These are phyloP conservation scores for Tilletiaria anomala DNA, from an alignment of 1,284 basidiomycete species.

Conservation along the genomic window DNA sequence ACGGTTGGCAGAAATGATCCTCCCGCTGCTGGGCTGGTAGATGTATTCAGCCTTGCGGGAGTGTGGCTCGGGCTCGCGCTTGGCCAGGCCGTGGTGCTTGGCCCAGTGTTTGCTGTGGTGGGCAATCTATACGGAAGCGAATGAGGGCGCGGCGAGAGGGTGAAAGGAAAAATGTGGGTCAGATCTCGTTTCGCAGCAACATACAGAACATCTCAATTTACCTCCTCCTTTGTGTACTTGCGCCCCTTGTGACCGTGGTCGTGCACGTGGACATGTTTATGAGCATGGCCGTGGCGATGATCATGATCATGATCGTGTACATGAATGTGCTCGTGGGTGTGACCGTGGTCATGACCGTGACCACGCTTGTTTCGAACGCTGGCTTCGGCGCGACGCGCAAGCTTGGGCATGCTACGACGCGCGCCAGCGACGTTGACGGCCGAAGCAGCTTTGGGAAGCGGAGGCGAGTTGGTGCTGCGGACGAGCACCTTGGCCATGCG, in stretches of 20 bases:
- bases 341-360: not conserved
- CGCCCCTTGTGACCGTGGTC: not conserved
- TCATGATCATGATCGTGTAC: conserved; percentile 1
- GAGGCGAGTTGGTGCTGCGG: not conserved
- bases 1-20: too few species aligned
- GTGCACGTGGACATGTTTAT: not conserved
- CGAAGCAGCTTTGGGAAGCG: not conserved
- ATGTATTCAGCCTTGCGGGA: too few species aligned
- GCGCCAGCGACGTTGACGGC: not conserved
- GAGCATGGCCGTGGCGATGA: not conserved
- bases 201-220: too few species aligned
- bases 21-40: too few species aligned
- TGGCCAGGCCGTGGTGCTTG: conserved; percentile 2
- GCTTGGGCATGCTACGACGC: not conserved
- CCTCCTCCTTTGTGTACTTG: too few species aligned
- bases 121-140: too few species aligned
- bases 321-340: conserved; percentile 1
- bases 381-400: not conserved
- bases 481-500: conserved; percentile 1
- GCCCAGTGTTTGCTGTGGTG: conserved; percentile 1
- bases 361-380: not conserved
- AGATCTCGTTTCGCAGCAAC: too few species aligned
- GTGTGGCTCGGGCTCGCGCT: too few species aligned
- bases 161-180: too few species aligned
- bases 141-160: too few species aligned